Evolutionary conservation across 352 stramenopile species (phyloP).

Genomic region (Pythium chondricola): DNA sequence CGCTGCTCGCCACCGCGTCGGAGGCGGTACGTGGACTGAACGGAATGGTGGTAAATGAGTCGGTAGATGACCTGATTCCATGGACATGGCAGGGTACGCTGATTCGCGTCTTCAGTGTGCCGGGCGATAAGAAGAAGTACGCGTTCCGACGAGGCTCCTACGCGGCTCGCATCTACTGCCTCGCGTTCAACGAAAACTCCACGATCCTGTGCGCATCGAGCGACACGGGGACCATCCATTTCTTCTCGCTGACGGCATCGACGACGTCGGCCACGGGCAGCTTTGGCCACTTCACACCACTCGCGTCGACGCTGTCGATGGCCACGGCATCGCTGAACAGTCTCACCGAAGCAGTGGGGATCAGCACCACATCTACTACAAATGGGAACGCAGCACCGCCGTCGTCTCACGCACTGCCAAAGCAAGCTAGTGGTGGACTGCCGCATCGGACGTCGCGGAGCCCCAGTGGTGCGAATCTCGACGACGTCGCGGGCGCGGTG

Average conservation of each 20-base stretch:
- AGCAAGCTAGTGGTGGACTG: background rate
- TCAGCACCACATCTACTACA: background rate
- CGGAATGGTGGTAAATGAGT: slow-evolving; percentile 5
- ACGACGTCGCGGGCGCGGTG: slow-evolving; percentile 64
- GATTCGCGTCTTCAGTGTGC: slow-evolving; percentile 96
- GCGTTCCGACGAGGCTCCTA: slow-evolving; percentile 96
- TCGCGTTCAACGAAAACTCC: slow-evolving; percentile 93
- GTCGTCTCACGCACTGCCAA: slow-evolving; percentile 6
- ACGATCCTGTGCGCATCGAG: slow-evolving; percentile 93
- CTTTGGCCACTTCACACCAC: slow-evolving; percentile 72
- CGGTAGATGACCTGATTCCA: no score
- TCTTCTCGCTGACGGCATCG: slow-evolving; percentile 87
- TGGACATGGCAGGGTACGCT: slow-evolving; percentile 87
- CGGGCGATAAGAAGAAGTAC: slow-evolving; percentile 82
- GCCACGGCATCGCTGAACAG: slow-evolving; percentile 25
- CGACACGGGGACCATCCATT: slow-evolving; percentile 95
- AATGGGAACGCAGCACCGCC: slow-evolving; percentile 1
- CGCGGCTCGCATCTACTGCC: slow-evolving; percentile 92
- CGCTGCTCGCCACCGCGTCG: slow-evolving; percentile 85
- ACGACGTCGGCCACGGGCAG: slow-evolving; percentile 72
- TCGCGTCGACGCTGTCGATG: slow-evolving; percentile 69
- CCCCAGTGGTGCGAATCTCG: slow-evolving; percentile 40
- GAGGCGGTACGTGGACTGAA: slow-evolving; percentile 56
- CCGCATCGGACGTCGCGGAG: slow-evolving; percentile 18
- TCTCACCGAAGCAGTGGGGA: background rate